phyloP scores from a whole-genome alignment of 371 early-diverging fungal genomes.

The Caulochytrium protostelioides region DNA sequence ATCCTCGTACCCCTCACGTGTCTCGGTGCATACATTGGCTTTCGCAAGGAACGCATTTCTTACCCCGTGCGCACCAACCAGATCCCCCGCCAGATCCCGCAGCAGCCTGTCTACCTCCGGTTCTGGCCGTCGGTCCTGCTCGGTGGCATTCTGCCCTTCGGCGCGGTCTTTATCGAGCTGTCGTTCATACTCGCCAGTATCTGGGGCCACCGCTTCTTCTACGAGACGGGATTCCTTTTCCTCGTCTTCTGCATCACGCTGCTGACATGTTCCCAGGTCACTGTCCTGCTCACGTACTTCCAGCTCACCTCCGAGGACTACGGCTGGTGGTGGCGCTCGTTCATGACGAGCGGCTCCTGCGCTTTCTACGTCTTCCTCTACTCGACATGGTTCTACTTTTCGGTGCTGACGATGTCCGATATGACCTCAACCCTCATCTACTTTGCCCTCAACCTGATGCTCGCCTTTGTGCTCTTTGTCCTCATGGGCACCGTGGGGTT shows the following conservation, averaged over 20 bases:
- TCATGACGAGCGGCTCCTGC: conserved; percentile 65
- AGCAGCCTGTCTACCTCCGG: conserved; percentile 51
- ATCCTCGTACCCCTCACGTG: conserved; percentile 71
- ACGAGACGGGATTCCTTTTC: conserved; percentile 69
- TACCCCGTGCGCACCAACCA: conserved; percentile 76
- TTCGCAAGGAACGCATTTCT: conserved; percentile 41
- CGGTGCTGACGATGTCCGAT: conserved; percentile 43
- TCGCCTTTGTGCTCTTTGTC: conserved; percentile 22
- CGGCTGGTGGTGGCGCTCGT: conserved; percentile 60
- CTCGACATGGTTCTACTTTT: conserved; percentile 36
- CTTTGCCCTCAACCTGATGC: conserved; percentile 42
- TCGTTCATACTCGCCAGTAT: conserved; percentile 68
- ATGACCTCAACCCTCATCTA: conserved; percentile 61
- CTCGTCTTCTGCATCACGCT: conserved; percentile 54
- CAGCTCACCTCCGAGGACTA: conserved; percentile 59
- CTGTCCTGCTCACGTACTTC: conserved; percentile 77
- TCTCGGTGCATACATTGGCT: conserved; percentile 80
- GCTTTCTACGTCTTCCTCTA: conserved; percentile 76
- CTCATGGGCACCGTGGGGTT: conserved; percentile 65
- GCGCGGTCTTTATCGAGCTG: conserved; percentile 64
- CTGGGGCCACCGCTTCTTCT: conserved; percentile 64
- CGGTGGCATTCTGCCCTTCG: conserved; percentile 72
- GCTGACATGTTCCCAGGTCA: conserved; percentile 59
- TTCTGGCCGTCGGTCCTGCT: conserved; percentile 50
- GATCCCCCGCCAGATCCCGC: conserved; percentile 84